These are phyloP conservation scores for Candida hispaniensis DNA, from an alignment of 805 yeast genomes.

Conservation along the genomic window DNA sequence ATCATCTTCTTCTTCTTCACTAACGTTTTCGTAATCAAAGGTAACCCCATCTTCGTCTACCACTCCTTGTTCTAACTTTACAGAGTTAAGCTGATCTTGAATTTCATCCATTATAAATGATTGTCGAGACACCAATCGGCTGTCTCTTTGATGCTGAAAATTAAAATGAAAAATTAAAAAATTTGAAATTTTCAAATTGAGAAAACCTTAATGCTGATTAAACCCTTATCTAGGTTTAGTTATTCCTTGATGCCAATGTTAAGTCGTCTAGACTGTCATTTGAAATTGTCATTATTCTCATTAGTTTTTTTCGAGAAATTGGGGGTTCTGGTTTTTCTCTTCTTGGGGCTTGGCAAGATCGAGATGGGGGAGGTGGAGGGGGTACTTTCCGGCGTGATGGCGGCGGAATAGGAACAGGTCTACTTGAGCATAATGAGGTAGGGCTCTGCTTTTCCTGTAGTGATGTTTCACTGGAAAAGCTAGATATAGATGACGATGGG, in stretches of 20 bases:
- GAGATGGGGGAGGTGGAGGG: constrained; percentile 12
- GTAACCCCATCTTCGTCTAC: constrained; percentile 11
- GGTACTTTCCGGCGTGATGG: constrained; percentile 6
- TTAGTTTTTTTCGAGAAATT: constrained; percentile 4
- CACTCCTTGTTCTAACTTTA: no score
- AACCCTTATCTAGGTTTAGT: neutral
- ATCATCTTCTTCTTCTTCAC: neutral
- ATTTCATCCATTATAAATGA: no score
- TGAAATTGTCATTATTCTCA: constrained; percentile 8
- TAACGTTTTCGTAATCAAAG: constrained; percentile 4
- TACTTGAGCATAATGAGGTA: constrained; percentile 1
- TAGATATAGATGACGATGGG: no score
- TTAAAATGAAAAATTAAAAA: neutral
- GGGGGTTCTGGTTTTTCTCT: constrained; percentile 1
- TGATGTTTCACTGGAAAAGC: no score
- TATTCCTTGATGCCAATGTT: constrained; percentile 1
- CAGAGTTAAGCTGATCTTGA: no score
- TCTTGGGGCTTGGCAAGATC: constrained; percentile 5
- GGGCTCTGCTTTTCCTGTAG: no score
- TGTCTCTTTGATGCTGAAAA: no score
- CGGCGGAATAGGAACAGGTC: constrained; percentile 1
- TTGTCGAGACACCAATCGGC: no score
- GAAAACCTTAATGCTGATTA: neutral
- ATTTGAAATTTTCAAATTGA: constrained; percentile 2
- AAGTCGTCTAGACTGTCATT: constrained; percentile 3